Evolutionary conservation across 2,329 filamentous ascomycete species (phyloP), one percentile per base, ranked within the genome.

Genomic region (Akanthomyces dipterigenus): DNA sequence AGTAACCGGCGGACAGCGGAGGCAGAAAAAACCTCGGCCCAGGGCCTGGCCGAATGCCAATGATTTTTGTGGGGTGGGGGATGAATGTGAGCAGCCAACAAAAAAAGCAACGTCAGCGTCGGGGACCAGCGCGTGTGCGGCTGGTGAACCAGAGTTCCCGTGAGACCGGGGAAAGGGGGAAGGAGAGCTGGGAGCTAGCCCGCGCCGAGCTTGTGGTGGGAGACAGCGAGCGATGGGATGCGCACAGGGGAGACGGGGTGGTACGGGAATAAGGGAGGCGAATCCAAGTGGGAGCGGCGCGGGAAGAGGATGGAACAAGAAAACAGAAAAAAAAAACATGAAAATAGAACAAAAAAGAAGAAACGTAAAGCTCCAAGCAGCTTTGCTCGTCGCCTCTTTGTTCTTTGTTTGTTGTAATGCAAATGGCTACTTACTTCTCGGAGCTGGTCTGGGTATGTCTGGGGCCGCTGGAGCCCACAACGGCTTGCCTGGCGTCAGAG

Each of bases 401-500:
- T 24, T 9, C n/a, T 24, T 26, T 46, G 3, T 20, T 46, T 20
- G n/a, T 43, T 8, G 40, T 7, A 14, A 43, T 43, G 20, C 2
- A 9, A 62, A 40, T 24, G 42, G 38, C 38, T 40, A 82, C 82
- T 75, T 75, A 86, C 83, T 85, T 85, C 67, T 86, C 83, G 42
- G 73, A 75, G 62, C 70, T 76, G 55, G 76, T 67, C 65, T 79
- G 77, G 56, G 77, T 72, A 67, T 79, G 80, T 66, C 81, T 79
- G 66, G 80, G 76, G 60, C 75, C 73, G 63, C 72, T 73, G 62
- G 80, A 71, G 63, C 77, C 73, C 64, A 71, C 71, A 53, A 69
- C 71, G 65, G 77, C 71, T 66, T 78, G 78, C 68, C 71, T 78
- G 74, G 71, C 75, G 53, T 78, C 77, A 67, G 77, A 72, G 65